These are phyloP conservation scores for Annulohypoxylon truncatum DNA, from an alignment of 2,329 filamentous ascomycete species.

Conservation along the genomic window DNA sequence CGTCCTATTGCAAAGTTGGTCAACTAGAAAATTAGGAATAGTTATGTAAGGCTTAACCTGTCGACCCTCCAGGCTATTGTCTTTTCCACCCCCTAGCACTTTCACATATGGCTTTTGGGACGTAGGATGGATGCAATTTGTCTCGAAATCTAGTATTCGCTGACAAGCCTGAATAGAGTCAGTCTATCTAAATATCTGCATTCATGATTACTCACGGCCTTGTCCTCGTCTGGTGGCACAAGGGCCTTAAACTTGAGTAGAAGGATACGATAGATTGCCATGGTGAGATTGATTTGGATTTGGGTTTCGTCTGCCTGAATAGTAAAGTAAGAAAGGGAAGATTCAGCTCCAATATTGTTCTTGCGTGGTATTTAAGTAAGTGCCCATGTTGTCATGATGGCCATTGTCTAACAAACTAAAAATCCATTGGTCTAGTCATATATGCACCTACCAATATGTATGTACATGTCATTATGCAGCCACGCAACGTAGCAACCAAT, in stretches of 20 bases:
- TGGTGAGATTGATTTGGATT: conserved; percentile 20
- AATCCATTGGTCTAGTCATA: background rate
- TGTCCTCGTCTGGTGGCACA: conserved; percentile 45
- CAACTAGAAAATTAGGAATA: background rate
- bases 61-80: conserved; percentile 71
- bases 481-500: background rate
- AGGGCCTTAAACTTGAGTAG: conserved; percentile 47
- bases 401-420: background rate
- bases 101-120: conserved; percentile 69
- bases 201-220: conserved; percentile 43
- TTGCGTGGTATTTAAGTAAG: no score
- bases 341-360: no score
- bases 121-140: conserved; percentile 70
- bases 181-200: background rate
- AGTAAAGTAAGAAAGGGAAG: background rate
- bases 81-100: conserved; percentile 65
- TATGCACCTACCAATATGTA: background rate
- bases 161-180: conserved; percentile 45
- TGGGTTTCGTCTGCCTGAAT: background rate
- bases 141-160: conserved; percentile 59
- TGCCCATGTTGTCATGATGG: no score
- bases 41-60: conserved; percentile 57
- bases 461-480: background rate
- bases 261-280: conserved; percentile 49
- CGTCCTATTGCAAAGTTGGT: conserved; percentile 56